Evolutionary conservation across 2,329 filamentous ascomycete species (phyloP).

Genomic region (Calonectria leucothoes): DNA sequence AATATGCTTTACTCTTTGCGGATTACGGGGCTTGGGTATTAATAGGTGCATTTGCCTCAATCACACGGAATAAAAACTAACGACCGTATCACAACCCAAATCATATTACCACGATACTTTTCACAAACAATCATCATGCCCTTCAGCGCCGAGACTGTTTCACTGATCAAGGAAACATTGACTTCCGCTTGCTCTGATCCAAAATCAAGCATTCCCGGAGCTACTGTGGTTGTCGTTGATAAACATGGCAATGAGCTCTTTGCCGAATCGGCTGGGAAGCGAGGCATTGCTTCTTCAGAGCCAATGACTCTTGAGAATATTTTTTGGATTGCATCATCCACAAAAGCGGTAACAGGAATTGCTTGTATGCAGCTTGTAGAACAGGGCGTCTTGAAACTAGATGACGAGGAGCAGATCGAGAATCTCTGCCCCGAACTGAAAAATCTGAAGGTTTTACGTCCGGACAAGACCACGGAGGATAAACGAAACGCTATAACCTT

Average conservation of each 20-base stretch:
- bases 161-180: constrained; percentile 42
- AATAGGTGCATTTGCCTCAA: constrained; percentile 2
- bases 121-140: constrained; percentile 26
- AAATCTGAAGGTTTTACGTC: constrained; percentile 56
- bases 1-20: background rate
- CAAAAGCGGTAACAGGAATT: constrained; percentile 65
- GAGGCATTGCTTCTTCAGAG: constrained; percentile 55
- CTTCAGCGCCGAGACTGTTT: constrained; percentile 24
- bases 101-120: background rate
- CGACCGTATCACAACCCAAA: too few species aligned
- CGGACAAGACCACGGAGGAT: constrained; percentile 51
- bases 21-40: background rate
- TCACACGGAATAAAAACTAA: too few species aligned
- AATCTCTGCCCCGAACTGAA: constrained; percentile 62
- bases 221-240: constrained; percentile 58
- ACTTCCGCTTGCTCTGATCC: constrained; percentile 52
- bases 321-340: constrained; percentile 71
- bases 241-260: constrained; percentile 60
- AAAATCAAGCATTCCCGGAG: constrained; percentile 55
- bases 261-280: constrained; percentile 59
- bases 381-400: constrained; percentile 58
- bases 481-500: constrained; percentile 65
- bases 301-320: constrained; percentile 70
- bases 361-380: constrained; percentile 70
- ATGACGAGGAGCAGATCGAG: constrained; percentile 60